Percentiles rank a stretch among this genome's conserved stretches.
Conservation (phyloP, 208 protist genomes). For the Herpetomonas tarakana region DNA sequence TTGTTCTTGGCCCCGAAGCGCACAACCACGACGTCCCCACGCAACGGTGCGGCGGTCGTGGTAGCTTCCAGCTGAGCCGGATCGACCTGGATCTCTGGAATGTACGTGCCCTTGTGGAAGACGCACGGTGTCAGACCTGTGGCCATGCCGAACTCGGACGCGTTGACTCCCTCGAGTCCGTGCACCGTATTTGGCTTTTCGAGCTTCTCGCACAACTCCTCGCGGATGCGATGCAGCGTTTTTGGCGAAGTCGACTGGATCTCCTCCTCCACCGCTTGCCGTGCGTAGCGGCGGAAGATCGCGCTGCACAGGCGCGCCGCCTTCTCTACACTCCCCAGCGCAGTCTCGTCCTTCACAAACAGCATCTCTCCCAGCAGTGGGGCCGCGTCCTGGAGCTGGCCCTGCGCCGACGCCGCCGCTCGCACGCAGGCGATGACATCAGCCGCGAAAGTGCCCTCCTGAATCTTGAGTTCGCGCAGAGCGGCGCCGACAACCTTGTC, state of each 20-base stretch:
- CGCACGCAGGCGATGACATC: conserved; percentile 32
- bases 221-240: conserved; percentile 58
- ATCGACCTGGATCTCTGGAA: conserved; percentile 55
- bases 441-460: conserved; percentile 65
- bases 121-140: conserved; percentile 64
- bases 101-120: conserved; percentile 72
- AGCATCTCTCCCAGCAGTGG: conserved; percentile 72
- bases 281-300: conserved; percentile 71
- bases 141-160: conserved; percentile 62
- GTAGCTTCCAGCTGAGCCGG: conserved; percentile 2
- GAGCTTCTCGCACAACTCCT: conserved; percentile 63
- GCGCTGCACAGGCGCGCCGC: conserved; percentile 75
- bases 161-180: conserved; percentile 60
- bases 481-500: conserved; percentile 45
- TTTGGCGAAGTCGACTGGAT: conserved; percentile 43
- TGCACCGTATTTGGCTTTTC: conserved; percentile 67
- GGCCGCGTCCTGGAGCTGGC: conserved; percentile 47
- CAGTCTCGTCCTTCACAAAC: conserved; percentile 78
- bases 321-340: conserved; percentile 59
- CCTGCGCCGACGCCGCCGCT: conserved; percentile 11
- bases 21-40: conserved; percentile 67
- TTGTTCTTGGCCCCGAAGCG: conserved; percentile 77
- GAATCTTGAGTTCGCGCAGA: conserved; percentile 68
- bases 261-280: conserved; percentile 50
- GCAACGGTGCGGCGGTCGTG: conserved; percentile 20